phyloP scores from a whole-genome alignment of 257 asterid genomes.

The Buddleja alternifolia region DNA sequence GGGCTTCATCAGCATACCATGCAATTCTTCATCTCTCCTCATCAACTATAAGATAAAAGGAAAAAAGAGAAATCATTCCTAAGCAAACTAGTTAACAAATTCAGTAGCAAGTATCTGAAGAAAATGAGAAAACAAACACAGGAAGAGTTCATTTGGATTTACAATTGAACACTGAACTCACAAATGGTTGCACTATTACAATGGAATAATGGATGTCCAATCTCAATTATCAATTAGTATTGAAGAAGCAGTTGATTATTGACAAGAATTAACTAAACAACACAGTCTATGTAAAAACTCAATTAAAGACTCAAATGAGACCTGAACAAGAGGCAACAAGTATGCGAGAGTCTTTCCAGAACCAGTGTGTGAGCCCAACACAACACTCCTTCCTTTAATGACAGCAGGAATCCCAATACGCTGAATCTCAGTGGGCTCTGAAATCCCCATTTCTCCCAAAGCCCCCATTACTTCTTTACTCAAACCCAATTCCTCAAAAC shows the following conservation, averaged over 20 bases:
- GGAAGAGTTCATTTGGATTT: no score
- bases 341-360: conserved; percentile 98
- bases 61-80: conserved; percentile 17
- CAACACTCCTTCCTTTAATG: conserved; percentile 73
- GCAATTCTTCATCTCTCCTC: conserved; percentile 76
- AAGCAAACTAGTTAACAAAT: background rate
- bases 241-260: background rate
- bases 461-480: conserved; percentile 76
- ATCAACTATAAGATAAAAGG: conserved; percentile 57
- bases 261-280: background rate
- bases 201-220: no score
- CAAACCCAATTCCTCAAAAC: conserved; percentile 88
- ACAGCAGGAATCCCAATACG: conserved; percentile 87
- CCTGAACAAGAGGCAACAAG: conserved; percentile 95
- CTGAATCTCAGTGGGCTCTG: conserved; percentile 92
- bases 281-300: no score
- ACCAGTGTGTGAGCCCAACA: conserved; percentile 96
- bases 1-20: conserved; percentile 90
- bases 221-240: background rate
- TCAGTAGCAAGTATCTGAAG: background rate
- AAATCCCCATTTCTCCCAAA: conserved; percentile 80
- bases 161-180: no score
- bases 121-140: background rate
- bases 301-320: conserved; percentile 26
- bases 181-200: no score